A percentile compares a stretch with the other conserved stretches of the same genome.
phyloP scores from a whole-genome alignment of 1,284 basidiomycete genomes.

The Melampsora larici-populina region DNA sequence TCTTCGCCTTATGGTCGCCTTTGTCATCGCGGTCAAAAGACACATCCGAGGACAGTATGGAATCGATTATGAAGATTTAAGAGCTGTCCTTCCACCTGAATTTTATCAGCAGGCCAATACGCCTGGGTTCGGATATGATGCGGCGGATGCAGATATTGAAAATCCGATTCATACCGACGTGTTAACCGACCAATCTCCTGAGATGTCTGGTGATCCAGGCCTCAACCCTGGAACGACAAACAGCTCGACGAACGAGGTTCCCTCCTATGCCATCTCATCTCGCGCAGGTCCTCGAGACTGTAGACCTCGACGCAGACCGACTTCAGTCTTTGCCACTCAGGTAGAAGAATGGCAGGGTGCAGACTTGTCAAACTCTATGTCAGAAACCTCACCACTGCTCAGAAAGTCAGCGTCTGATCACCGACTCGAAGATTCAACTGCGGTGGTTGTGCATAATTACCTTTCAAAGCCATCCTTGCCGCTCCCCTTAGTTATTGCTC shows the following conservation, averaged over 20 bases:
- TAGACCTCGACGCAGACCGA: constrained; percentile 12
- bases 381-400: constrained; percentile 45
- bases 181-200: background rate
- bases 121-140: constrained; percentile 41
- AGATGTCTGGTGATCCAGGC: background rate
- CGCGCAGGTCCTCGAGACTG: background rate
- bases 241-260: background rate
- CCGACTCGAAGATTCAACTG: constrained; percentile 24
- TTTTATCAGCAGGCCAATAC: constrained; percentile 40
- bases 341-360: constrained; percentile 30
- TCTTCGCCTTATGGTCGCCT: constrained; percentile 47
- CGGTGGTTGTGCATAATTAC: constrained; percentile 47
- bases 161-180: background rate
- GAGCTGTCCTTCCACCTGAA: constrained; percentile 20
- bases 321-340: constrained; percentile 44
- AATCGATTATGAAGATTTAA: constrained; percentile 49
- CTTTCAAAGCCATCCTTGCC: constrained; percentile 48
- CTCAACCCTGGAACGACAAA: background rate
- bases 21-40: constrained; percentile 49
- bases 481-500: constrained; percentile 50
- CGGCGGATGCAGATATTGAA: constrained; percentile 33
- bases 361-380: background rate
- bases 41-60: constrained; percentile 51
- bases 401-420: constrained; percentile 34
- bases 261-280: background rate